Conservation (phyloP, 2,329 filamentous ascomycete species). For the Ilyonectria mors-panacis region DNA sequence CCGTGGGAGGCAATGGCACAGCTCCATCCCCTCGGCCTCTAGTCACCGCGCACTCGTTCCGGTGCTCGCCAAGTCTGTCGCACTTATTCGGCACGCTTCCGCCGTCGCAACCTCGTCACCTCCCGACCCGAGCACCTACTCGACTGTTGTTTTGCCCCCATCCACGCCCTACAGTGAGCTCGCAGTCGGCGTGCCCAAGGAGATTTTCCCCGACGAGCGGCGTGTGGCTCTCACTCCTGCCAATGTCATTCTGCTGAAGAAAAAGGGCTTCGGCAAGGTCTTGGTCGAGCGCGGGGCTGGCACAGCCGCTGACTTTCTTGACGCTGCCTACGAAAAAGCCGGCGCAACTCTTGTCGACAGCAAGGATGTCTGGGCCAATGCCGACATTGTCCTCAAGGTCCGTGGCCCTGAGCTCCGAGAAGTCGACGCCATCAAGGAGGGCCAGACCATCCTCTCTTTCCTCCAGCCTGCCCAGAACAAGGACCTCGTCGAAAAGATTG, state of each 20-base stretch:
- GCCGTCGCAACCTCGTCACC: constrained; percentile 41
- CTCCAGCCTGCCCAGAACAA: constrained; percentile 87
- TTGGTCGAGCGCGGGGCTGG: constrained; percentile 88
- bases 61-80: constrained; percentile 51
- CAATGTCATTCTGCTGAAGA: constrained; percentile 85
- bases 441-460: constrained; percentile 85
- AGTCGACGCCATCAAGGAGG: constrained; percentile 76
- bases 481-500: constrained; percentile 80
- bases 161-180: constrained; percentile 78
- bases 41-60: constrained; percentile 49
- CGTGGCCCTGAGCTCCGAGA: constrained; percentile 81
- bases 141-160: constrained; percentile 57
- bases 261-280: constrained; percentile 86
- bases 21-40: constrained; percentile 48
- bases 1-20: constrained; percentile 58
- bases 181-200: constrained; percentile 83
- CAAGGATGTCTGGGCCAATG: constrained; percentile 78
- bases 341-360: constrained; percentile 83
- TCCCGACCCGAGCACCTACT: constrained; percentile 52
- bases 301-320: constrained; percentile 80
- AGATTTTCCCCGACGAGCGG: constrained; percentile 84
- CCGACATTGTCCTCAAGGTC: constrained; percentile 89
- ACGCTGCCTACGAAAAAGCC: constrained; percentile 82
- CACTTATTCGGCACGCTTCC: constrained; percentile 59
- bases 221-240: constrained; percentile 89